Evolutionary conservation across 305 asterid genomes (phyloP).

Genomic region (Fraxinus sp.): DNA sequence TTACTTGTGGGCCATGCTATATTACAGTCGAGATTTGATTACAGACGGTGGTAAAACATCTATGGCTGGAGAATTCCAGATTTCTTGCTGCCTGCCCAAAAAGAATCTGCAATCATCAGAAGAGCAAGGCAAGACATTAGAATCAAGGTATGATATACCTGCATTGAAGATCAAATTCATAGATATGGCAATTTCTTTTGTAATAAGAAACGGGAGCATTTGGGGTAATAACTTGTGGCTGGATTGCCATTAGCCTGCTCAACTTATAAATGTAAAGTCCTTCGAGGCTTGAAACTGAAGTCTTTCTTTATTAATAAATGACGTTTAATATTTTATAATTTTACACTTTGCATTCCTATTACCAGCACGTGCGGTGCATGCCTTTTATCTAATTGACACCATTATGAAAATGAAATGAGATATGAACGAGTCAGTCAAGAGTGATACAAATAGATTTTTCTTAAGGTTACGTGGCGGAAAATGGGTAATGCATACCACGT

Average conservation of each 20-base stretch:
- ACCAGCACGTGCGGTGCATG: too few species aligned
- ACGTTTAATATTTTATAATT: too few species aligned
- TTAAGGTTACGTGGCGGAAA: constrained; percentile 23
- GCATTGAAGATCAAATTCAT: not conserved
- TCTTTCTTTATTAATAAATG: too few species aligned
- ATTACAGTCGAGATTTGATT: not conserved
- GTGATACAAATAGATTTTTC: not conserved
- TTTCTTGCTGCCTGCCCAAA: not conserved
- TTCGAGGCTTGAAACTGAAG: too few species aligned
- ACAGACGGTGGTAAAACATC: not conserved
- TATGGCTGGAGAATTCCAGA: not conserved
- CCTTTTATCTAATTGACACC: too few species aligned
- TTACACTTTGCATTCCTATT: too few species aligned
- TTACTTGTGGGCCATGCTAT: not conserved
- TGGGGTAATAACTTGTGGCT: not conserved
- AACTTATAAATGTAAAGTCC: not conserved
- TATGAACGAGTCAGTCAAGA: not conserved
- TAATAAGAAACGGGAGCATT: not conserved
- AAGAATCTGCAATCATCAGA: not conserved
- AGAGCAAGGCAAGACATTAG: not conserved
- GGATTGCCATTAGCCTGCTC: not conserved
- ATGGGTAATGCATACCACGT: constrained; percentile 13
- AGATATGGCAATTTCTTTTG: not conserved
- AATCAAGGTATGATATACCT: not conserved
- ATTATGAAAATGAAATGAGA: too few species aligned